Conservation (phyloP, 2,329 filamentous ascomycete species). For the Trichocomaceae sp. region DNA sequence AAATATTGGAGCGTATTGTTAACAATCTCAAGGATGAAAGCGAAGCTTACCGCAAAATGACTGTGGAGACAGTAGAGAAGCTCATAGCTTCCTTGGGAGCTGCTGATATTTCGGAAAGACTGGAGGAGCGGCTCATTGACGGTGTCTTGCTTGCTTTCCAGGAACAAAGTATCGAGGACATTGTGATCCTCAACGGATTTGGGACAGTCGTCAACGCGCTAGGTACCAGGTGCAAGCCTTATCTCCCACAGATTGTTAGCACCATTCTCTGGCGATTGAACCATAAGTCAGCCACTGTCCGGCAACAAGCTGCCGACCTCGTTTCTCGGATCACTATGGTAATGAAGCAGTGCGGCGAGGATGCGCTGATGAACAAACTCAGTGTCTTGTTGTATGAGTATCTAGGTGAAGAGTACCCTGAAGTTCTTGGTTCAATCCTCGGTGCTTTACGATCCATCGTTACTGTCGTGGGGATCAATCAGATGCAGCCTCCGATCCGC, state of each 20-base stretch:
- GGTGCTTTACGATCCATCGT: constrained; percentile 93
- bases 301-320: constrained; percentile 92
- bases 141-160: constrained; percentile 96
- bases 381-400: constrained; percentile 96
- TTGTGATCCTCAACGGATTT: constrained; percentile 94
- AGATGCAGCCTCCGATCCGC: constrained; percentile 97
- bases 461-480: constrained; percentile 92
- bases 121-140: constrained; percentile 91
- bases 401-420: constrained; percentile 94
- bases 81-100: constrained; percentile 87
- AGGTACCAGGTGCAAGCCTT: constrained; percentile 88
- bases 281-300: constrained; percentile 94
- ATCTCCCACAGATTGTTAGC: constrained; percentile 92
- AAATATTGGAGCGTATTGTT: constrained; percentile 89
- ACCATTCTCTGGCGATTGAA: constrained; percentile 95
- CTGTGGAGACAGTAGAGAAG: constrained; percentile 95
- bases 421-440: constrained; percentile 92
- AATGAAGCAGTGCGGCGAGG: constrained; percentile 97
- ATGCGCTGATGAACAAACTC: constrained; percentile 90
- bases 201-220: constrained; percentile 95
- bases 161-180: constrained; percentile 93
- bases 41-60: constrained; percentile 98
- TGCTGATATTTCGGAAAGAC: constrained; percentile 82
- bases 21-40: constrained; percentile 97
- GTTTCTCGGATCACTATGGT: constrained; percentile 97